Percentiles rank a stretch among this genome's conserved stretches.
These are phyloP conservation scores for Pelargonium myrrhifolium DNA, from an alignment of 441 rosid species.

Conservation along the genomic window DNA sequence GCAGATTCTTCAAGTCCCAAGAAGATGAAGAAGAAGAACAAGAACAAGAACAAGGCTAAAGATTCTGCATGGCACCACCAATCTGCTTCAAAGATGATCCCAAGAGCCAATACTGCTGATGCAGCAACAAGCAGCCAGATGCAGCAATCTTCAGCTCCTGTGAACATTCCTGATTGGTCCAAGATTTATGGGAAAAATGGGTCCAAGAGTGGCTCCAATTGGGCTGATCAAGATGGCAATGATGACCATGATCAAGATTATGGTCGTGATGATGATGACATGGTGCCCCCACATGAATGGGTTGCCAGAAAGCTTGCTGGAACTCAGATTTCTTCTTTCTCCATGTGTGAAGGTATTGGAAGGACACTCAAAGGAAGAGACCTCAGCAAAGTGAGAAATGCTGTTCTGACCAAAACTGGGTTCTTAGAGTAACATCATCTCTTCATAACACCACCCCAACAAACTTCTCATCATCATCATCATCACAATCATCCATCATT, in stretches of 20 bases:
- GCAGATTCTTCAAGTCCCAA: conserved; percentile 26
- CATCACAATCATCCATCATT: conserved; percentile 23
- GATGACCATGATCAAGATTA: conserved; percentile 21
- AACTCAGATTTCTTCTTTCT: conserved; percentile 74
- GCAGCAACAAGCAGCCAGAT: conserved; percentile 18
- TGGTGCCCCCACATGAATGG: conserved; percentile 97
- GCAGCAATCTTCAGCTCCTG: conserved; percentile 62
- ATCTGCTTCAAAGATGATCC: conserved; percentile 44
- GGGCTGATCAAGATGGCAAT: conserved; percentile 12
- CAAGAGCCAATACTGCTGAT: conserved; percentile 12
- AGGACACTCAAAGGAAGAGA: conserved; percentile 97
- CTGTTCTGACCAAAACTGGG: conserved; percentile 83
- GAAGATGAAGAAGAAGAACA: conserved; percentile 16
- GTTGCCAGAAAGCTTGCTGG: conserved; percentile 73
- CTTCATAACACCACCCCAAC: background rate
- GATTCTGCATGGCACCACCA: conserved; percentile 34
- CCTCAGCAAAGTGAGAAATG: conserved; percentile 87
- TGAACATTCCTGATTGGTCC: conserved; percentile 78
- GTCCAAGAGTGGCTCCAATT: conserved; percentile 6
- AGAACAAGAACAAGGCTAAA: conserved; percentile 12
- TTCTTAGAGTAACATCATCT: conserved; percentile 52
- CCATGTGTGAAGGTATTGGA: conserved; percentile 87
- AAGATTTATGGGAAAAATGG: conserved; percentile 34
- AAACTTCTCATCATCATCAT: conserved; percentile 14
- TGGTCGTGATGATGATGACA: conserved; percentile 36